Conservation (phyloP, 805 yeast genomes). For the Zygotorulaspora sp. region DNA sequence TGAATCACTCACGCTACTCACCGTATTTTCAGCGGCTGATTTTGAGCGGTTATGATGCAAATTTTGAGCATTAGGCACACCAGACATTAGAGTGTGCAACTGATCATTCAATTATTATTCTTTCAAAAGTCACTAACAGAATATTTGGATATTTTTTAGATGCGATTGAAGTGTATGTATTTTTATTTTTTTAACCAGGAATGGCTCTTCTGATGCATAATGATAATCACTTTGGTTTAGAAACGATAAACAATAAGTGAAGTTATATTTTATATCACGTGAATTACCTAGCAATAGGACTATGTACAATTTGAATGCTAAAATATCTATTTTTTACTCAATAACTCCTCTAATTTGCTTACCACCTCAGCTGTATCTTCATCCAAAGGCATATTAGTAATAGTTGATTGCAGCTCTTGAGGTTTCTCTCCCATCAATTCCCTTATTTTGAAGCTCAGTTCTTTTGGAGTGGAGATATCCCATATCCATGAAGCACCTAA, state of each 20-base stretch:
- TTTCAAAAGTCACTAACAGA: no score
- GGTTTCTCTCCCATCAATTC: conserved; percentile 65
- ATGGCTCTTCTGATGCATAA: no score
- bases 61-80: conserved; percentile 10
- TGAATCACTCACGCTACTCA: conserved; percentile 8
- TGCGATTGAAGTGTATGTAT: no score
- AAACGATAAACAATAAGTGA: no score
- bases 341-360: conserved; percentile 47
- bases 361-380: conserved; percentile 57
- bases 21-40: conserved; percentile 14
- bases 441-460: conserved; percentile 69
- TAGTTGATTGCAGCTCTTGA: conserved; percentile 36
- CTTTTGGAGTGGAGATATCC: conserved; percentile 64
- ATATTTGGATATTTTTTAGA: no score
- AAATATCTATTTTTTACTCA: conserved; percentile 39
- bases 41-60: conserved; percentile 12
- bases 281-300: not conserved
- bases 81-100: conserved; percentile 1
- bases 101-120: not conserved
- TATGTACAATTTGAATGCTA: conserved; percentile 2
- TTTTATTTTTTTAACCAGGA: no score
- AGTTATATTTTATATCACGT: conserved; percentile 2
- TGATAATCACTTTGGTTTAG: no score
- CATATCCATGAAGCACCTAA: conserved; percentile 76
- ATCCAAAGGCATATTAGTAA: conserved; percentile 47